Base-by-base conservation (phyloP, 2,329 filamentous ascomycete genomes). In the Arthrocladium fulminans region DNA sequence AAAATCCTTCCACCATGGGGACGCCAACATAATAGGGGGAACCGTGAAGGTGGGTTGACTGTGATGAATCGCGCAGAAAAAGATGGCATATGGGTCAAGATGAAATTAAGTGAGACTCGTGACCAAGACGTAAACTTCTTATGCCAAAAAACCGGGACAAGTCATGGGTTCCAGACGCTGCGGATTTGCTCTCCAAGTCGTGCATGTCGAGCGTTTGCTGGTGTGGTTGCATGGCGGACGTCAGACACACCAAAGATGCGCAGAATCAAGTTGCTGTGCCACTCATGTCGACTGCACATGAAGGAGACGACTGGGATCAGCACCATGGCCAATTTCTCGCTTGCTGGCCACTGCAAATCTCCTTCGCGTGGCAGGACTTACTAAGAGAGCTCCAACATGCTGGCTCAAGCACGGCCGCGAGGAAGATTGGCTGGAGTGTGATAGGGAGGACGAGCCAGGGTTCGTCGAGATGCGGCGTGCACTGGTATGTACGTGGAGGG, bases 1-100 rank as follows among this genome's bases (percentile, higher is more conserved):
- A n/a, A 35, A 15, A 5, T 29, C 4, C 29, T 45, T 22, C 30
- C 13, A 34, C 3, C 42, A 17, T 45, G 8, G n/a, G 19, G 17
- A 45, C 35, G 15, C 30, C 29, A 37, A 45, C 35, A 34, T 35
- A 45, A 45, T 45, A 45, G 42, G 42, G 42, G 42, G 3, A 45
- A 23, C 40, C 41, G 23, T 34, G 25, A 34, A n/a, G 27, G 22
- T 23, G 29, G 29, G 41, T 30, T 27, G 24, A 43, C 13, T 8
- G 12, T 29, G 40, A 43, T n/a, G 23, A 43, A n/a, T n/a, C 37
- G 19, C 29, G n/a, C 17, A 27, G 23, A 27, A n/a, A 19, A 39
- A 39, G 34, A 13, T 27, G 13, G 20, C 32, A 5, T 15, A 47
- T 39, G 32, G 44, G 39, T 22, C n/a, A 38, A 20, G 17, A 23